These are phyloP conservation scores for Grifola frondosa DNA, from an alignment of 1,284 basidiomycete species.

Conservation along the genomic window DNA sequence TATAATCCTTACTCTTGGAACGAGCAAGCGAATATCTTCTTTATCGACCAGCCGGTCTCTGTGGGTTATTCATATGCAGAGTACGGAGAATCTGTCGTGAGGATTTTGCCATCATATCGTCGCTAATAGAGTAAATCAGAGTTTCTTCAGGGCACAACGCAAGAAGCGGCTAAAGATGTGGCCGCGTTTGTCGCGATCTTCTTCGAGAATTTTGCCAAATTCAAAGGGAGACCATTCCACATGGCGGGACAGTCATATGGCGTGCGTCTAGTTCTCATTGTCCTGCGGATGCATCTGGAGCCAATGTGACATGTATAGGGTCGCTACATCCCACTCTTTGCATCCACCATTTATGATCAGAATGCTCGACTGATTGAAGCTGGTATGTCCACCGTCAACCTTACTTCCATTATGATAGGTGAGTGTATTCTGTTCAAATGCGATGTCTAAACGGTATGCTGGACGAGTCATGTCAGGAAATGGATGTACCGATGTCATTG, in stretches of 20 bases:
- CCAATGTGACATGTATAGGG: slow-evolving; percentile 44
- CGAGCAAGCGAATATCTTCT: slow-evolving; percentile 66
- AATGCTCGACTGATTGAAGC: slow-evolving; percentile 59
- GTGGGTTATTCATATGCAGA: slow-evolving; percentile 75
- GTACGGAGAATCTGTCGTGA: slow-evolving; percentile 61
- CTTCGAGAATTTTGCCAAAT: slow-evolving; percentile 70
- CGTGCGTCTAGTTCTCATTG: slow-evolving; percentile 28
- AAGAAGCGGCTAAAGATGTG: slow-evolving; percentile 70
- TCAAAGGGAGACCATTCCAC: slow-evolving; percentile 67
- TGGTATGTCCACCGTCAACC: slow-evolving; percentile 71
- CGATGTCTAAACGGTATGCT: neutral
- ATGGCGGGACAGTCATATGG: slow-evolving; percentile 70
- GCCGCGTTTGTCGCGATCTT: slow-evolving; percentile 74
- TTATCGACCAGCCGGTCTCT: slow-evolving; percentile 65
- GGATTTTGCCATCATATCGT: slow-evolving; percentile 25
- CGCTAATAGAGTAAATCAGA: neutral
- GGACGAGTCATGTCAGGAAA: slow-evolving; percentile 42
- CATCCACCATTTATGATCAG: slow-evolving; percentile 75
- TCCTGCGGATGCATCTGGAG: neutral
- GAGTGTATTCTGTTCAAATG: slow-evolving; percentile 16
- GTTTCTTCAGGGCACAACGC: slow-evolving; percentile 47
- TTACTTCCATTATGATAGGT: slow-evolving; percentile 82
- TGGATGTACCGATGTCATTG: slow-evolving; percentile 22
- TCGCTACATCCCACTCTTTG: slow-evolving; percentile 81
- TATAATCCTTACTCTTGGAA: slow-evolving; percentile 68